A percentile compares a stretch with the other conserved stretches of the same genome.
These are phyloP conservation scores for Phialophora verrucosa DNA, from an alignment of 2,329 filamentous ascomycete genomes.

Conservation along the genomic window DNA sequence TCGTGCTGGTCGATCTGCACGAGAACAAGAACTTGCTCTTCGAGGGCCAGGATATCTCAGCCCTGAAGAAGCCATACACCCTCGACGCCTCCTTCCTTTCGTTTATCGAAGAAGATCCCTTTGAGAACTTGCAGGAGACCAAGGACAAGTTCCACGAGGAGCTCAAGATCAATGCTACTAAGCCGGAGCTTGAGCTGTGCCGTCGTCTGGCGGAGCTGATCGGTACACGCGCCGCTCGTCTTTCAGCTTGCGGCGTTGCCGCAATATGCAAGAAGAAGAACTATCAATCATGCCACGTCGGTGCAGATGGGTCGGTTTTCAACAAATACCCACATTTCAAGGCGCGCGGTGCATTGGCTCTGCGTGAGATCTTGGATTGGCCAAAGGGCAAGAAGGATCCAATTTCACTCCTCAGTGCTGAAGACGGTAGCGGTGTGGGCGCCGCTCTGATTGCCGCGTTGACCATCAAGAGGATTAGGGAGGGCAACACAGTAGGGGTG, in stretches of 20 bases:
- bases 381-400: conserved; percentile 78
- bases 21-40: conserved; percentile 82
- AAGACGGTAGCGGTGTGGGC: conserved; percentile 97
- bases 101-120: conserved; percentile 91
- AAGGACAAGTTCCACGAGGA: conserved; percentile 78
- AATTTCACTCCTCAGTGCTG: conserved; percentile 83
- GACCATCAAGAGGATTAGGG: conserved; percentile 67
- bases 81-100: conserved; percentile 94
- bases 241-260: conserved; percentile 92
- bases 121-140: conserved; percentile 92
- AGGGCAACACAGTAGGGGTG: conserved; percentile 65
- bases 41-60: conserved; percentile 77
- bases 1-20: conserved; percentile 83
- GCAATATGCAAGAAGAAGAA: conserved; percentile 97
- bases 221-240: conserved; percentile 87
- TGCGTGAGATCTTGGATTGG: conserved; percentile 97
- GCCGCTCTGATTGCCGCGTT: conserved; percentile 87
- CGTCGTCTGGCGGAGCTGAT: conserved; percentile 91
- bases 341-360: conserved; percentile 81
- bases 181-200: conserved; percentile 84
- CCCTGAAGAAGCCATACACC: conserved; percentile 83
- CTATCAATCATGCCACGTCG: conserved; percentile 86
- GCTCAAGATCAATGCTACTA: conserved; percentile 72
- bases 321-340: conserved; percentile 99
- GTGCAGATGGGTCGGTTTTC: conserved; percentile 96